Conservation (phyloP, 306 rosid species). For the Ceratonia siliqua region DNA sequence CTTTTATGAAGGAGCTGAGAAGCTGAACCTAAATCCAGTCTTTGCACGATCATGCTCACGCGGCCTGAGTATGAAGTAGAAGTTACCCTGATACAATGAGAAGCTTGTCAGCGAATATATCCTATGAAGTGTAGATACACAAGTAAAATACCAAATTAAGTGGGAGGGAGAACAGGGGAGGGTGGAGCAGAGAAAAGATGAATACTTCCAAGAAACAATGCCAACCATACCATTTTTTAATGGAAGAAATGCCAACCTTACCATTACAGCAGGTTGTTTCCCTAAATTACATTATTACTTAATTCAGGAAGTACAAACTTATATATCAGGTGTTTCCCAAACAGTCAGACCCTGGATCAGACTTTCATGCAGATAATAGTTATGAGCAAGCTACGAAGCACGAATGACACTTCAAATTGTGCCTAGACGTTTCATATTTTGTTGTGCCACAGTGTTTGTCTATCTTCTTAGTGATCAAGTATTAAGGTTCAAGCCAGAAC, state of each 20-base stretch:
- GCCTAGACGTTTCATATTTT: too few relatives aligned
- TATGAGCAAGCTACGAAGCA: too few relatives aligned
- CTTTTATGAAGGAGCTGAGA: constrained; percentile 78
- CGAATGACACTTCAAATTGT: too few relatives aligned
- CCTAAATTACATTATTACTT: constrained; percentile 18
- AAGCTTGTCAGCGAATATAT: constrained; percentile 29
- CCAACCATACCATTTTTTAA: neutral
- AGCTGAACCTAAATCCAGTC: constrained; percentile 91
- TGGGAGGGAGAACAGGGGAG: neutral
- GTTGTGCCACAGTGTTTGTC: too few relatives aligned
- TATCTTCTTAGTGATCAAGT: too few relatives aligned
- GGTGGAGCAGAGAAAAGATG: constrained; percentile 20
- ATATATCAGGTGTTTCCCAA: constrained; percentile 12
- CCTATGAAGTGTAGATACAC: constrained; percentile 10
- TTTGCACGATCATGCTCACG: constrained; percentile 75
- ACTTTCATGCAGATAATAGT: constrained; percentile 9
- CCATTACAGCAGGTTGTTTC: neutral
- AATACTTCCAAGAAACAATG: neutral
- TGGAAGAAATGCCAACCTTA: neutral
- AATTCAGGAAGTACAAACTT: constrained; percentile 1
- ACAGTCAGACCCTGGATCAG: constrained; percentile 11
- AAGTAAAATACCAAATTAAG: constrained; percentile 18
- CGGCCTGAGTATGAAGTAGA: constrained; percentile 71
- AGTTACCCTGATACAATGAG: constrained; percentile 72
- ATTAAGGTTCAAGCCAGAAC: neutral